Percentiles rank a stretch among this genome's conserved stretches.
phyloP scores from a whole-genome alignment of 2,329 filamentous ascomycete genomes.

The Trichoderma sp. region DNA sequence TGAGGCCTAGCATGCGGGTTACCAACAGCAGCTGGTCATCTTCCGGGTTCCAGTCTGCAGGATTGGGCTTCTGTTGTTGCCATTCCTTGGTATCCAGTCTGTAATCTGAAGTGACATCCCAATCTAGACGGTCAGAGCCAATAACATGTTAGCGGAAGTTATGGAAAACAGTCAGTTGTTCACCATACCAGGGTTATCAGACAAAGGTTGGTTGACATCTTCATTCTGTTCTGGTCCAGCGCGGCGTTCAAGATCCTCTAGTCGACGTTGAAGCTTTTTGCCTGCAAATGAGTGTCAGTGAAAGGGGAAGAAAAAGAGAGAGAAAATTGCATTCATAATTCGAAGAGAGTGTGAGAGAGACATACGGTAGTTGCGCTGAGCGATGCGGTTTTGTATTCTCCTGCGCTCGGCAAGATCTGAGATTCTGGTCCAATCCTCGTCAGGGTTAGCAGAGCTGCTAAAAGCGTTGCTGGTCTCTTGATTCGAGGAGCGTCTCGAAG shows the following conservation, averaged over 20 bases:
- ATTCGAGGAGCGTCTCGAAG: slow-evolving; percentile 64
- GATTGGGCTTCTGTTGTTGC: neutral
- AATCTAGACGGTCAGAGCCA: neutral
- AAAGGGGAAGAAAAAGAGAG: neutral
- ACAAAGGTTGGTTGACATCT: slow-evolving; percentile 35
- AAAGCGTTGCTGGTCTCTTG: slow-evolving; percentile 90
- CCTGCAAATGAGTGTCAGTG: slow-evolving; percentile 48
- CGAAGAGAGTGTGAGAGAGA: slow-evolving; percentile 24
- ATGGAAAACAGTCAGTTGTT: neutral
- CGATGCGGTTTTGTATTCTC: slow-evolving; percentile 95
- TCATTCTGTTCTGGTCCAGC: slow-evolving; percentile 58
- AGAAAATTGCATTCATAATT: rapidly evolving
- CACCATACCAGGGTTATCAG: slow-evolving; percentile 1
- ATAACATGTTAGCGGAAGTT: neutral
- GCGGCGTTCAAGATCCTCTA: slow-evolving; percentile 79
- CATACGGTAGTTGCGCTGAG: slow-evolving; percentile 94
- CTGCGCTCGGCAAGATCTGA: slow-evolving; percentile 92
- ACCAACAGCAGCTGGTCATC: neutral
- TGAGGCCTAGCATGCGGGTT: neutral
- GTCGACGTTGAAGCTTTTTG: slow-evolving; percentile 88
- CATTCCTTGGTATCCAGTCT: neutral
- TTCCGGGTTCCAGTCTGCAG: neutral
- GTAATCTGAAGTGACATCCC: neutral
- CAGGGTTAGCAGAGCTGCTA: slow-evolving; percentile 87
- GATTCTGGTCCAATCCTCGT: slow-evolving; percentile 99